Base-by-base conservation (phyloP, 2,329 filamentous ascomycete genomes). In the Westerdykella aurantiaca region DNA sequence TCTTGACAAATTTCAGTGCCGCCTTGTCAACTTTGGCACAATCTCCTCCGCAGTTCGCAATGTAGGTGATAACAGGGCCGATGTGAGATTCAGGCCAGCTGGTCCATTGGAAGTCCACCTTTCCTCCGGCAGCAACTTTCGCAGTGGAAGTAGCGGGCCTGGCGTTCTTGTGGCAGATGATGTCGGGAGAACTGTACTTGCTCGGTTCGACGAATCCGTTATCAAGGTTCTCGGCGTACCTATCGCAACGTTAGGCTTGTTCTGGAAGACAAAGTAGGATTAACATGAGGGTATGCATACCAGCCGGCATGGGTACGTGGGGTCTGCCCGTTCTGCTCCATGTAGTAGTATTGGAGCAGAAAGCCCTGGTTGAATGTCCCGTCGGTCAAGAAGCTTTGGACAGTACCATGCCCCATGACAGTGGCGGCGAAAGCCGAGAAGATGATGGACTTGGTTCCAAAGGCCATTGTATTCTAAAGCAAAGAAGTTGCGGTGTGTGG, bases 131-230 rank as follows among this genome's bases (percentile, higher is more conserved):
- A n/a, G 72, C 69, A 31, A 84, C 75, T n/a, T 74, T 68, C 14
- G 76, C 79, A 49, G 73, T 70, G 45, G 72, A 68, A 11, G 64
- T 53, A 16, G 73, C 77, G 69, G 74, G 72, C 23, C 72, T 70
- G 23, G 75, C 80, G 35, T 67, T 66, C 60, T 72, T 72, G 71
- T 85, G 82, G 71, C 80, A 83, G 67, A 81, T 78, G 51, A 83
- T 81, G 51, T 67, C 61, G 39, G 61, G 34, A 13, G 44, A 47
- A 42, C 42, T 45, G 52, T 57, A 66, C 23, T 48, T 38, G 47
- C 56, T 52, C 37, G 60, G 60, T 42, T 55, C 51, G 23, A 67
- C 56, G 44, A 64, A 67, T 46, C 62, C 61, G 49, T 64, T 66
- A 55, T 65, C 64, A 35, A 64, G 56, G 55, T 66, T 58, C 48